A percentile compares a stretch with the other conserved stretches of the same genome.
Conservation (phyloP, 2,329 filamentous ascomycete species). For the Cladobotryum mycophilum region DNA sequence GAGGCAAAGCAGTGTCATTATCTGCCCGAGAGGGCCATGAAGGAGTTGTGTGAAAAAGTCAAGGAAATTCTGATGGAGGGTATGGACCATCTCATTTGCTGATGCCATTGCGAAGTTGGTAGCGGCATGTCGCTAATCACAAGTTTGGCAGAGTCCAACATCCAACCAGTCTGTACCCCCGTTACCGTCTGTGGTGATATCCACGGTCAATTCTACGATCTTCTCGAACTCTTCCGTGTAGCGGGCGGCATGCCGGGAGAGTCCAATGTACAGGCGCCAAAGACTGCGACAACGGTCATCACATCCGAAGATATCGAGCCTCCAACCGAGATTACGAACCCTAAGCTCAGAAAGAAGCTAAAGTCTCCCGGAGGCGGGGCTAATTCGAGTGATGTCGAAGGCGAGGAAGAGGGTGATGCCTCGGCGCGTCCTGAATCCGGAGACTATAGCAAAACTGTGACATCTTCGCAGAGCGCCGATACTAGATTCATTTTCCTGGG, state of each 20-base stretch:
- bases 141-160: constrained; percentile 73
- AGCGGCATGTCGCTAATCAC: not conserved
- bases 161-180: constrained; percentile 93
- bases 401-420: constrained; percentile 38
- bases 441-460: constrained; percentile 25
- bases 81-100: constrained; percentile 30
- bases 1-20: constrained; percentile 97
- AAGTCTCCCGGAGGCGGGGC: constrained; percentile 36
- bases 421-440: constrained; percentile 29
- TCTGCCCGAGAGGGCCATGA: constrained; percentile 93
- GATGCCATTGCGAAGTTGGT: not conserved
- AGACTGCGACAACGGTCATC: constrained; percentile 67
- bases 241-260: constrained; percentile 95
- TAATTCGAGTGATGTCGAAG: constrained; percentile 47
- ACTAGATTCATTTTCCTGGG: constrained; percentile 60
- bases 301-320: constrained; percentile 90
- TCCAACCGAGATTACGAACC: constrained; percentile 79
- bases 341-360: constrained; percentile 81
- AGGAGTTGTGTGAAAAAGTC: constrained; percentile 96
- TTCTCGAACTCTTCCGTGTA: constrained; percentile 93
- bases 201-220: constrained; percentile 97
- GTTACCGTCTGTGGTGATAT: constrained; percentile 98
- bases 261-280: constrained; percentile 60
- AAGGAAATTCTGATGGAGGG: constrained; percentile 99
- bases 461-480: constrained; percentile 42